Percentiles rank a stretch among this genome's conserved stretches.
phyloP scores from a whole-genome alignment of 345 rosid species.

The Camelina neglecta region DNA sequence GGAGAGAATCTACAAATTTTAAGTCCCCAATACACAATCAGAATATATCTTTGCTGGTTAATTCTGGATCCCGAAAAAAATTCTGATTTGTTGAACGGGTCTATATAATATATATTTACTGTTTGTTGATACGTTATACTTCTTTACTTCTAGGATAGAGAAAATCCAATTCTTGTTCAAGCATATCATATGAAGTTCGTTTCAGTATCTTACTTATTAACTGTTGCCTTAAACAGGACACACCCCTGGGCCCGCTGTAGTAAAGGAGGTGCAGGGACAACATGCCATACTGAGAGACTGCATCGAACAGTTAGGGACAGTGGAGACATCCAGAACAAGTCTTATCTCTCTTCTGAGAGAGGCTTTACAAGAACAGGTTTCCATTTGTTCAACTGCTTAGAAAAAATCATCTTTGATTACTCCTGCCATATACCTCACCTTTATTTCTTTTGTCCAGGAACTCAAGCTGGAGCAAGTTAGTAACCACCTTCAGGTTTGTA shows the following conservation, averaged over 20 bases:
- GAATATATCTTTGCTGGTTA: background rate
- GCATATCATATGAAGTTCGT: background rate
- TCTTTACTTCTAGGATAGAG: background rate
- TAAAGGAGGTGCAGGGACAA: slow-evolving; percentile 82
- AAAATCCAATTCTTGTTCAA: slow-evolving; percentile 2
- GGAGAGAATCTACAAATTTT: slow-evolving; percentile 3
- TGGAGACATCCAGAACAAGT: slow-evolving; percentile 72
- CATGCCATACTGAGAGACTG: slow-evolving; percentile 67
- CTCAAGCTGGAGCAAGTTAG: slow-evolving; percentile 75
- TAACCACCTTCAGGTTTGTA: slow-evolving; percentile 79
- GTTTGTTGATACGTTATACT: background rate
- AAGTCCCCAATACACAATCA: background rate
- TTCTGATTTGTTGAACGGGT: background rate
- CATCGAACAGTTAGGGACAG: slow-evolving; percentile 64
- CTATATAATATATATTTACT: background rate
- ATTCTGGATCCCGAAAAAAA: background rate
- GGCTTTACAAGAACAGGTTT: slow-evolving; percentile 91
- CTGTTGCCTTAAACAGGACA: slow-evolving; percentile 50
- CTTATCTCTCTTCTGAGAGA: slow-evolving; percentile 78
- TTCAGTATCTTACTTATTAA: slow-evolving; percentile 17
- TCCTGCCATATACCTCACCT: slow-evolving; percentile 35
- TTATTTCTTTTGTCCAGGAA: slow-evolving; percentile 57
- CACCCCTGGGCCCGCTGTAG: slow-evolving; percentile 54
- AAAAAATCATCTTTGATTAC: slow-evolving; percentile 7
- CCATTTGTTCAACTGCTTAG: slow-evolving; percentile 24